Conservation (phyloP, 148 eudicot genomes). For the Nepenthes mirabilis region DNA sequence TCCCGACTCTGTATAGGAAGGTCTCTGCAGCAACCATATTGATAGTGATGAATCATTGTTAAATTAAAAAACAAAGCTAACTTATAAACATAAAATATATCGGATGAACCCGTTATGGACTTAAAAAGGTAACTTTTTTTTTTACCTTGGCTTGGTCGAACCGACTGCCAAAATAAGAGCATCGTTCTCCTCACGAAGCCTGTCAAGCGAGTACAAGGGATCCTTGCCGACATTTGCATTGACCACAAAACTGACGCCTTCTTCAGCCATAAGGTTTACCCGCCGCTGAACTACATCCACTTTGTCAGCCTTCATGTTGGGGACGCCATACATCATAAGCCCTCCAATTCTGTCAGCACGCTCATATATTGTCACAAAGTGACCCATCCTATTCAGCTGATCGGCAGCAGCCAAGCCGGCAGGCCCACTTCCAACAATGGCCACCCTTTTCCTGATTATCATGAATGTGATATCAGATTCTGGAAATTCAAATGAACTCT, state of each 20-base stretch:
- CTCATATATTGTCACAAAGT: constrained; percentile 78
- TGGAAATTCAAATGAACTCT: too few species aligned
- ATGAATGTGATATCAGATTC: too few species aligned
- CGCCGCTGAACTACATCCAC: constrained; percentile 77
- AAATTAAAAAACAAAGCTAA: neutral
- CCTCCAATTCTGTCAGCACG: constrained; percentile 97
- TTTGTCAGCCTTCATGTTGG: constrained; percentile 97
- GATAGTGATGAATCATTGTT: neutral
- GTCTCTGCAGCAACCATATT: constrained; percentile 40
- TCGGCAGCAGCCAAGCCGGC: constrained; percentile 98
- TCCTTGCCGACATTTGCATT: constrained; percentile 90
- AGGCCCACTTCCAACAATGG: constrained; percentile 16
- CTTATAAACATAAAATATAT: neutral
- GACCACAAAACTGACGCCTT: constrained; percentile 76
- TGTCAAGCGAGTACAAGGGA: constrained; percentile 50
- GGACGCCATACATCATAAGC: constrained; percentile 99
- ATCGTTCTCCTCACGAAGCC: constrained; percentile 62
- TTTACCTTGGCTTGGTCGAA: constrained; percentile 87
- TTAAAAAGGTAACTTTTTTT: neutral
- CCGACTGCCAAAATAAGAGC: constrained; percentile 90
- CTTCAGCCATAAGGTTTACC: constrained; percentile 82
- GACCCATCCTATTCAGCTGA: constrained; percentile 90
- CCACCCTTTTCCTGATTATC: too few species aligned
- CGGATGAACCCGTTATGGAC: neutral
- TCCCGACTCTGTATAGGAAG: constrained; percentile 94